phyloP scores from a whole-genome alignment of 306 rosid genomes.

The Citrullus amarus region DNA sequence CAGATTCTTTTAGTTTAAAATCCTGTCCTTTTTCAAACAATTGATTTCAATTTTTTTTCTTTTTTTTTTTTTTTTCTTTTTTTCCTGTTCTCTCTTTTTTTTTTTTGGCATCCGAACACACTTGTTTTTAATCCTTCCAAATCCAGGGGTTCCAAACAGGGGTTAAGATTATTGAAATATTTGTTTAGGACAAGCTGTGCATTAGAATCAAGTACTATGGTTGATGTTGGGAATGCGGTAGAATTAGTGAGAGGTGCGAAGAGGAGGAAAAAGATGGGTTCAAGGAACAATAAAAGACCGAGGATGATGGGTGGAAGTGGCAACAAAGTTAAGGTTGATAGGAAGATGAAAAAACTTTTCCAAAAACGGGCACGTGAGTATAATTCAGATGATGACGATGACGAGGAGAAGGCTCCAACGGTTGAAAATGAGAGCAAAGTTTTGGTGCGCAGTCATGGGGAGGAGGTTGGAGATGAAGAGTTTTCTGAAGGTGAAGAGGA shows the following conservation, averaged over 20 bases:
- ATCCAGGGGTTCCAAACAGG: neutral
- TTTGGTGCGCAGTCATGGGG: neutral
- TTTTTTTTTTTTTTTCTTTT: too few relatives aligned
- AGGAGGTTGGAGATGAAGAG: constrained; percentile 8
- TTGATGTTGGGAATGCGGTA: constrained; percentile 28
- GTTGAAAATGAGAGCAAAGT: neutral
- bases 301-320: constrained; percentile 26
- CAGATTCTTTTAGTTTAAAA: too few relatives aligned
- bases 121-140: neutral
- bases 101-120: neutral
- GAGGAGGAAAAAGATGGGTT: constrained; percentile 36
- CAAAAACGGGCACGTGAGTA: constrained; percentile 70
- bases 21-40: too few relatives aligned
- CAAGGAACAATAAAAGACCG: constrained; percentile 32
- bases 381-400: constrained; percentile 57
- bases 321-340: constrained; percentile 41
- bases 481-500: constrained; percentile 33
- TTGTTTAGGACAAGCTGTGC: neutral
- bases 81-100: too few relatives aligned
- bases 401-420: constrained; percentile 19
- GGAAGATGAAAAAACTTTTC: constrained; percentile 63
- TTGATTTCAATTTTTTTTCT: too few relatives aligned
- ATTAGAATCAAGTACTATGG: constrained; percentile 29
- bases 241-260: constrained; percentile 26
- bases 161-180: neutral